A percentile compares a stretch with the other conserved stretches of the same genome.
Evolutionary conservation across 2,329 filamentous ascomycete genomes (phyloP).

Genomic region (Beauveria bassiana): DNA sequence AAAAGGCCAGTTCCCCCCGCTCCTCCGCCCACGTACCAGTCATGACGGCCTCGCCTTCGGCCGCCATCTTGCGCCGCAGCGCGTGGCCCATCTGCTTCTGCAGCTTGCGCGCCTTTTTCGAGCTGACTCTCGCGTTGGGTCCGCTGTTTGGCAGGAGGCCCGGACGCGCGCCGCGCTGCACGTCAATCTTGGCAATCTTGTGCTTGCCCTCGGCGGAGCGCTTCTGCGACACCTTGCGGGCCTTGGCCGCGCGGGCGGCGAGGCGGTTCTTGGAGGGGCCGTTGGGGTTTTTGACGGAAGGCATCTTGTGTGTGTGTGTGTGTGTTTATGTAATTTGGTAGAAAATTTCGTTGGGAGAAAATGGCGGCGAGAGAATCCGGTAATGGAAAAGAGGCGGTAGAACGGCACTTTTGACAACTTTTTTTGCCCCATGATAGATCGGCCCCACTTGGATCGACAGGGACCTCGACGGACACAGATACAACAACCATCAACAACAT

Average conservation of each 20-base stretch:
- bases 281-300: conserved; percentile 53
- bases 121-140: conserved; percentile 41
- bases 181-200: conserved; percentile 35
- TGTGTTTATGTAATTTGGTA: not conserved
- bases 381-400: not conserved
- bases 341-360: not conserved
- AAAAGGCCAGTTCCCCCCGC: too few species aligned
- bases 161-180: conserved; percentile 40
- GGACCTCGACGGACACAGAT: not conserved
- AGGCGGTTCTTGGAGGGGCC: conserved; percentile 46
- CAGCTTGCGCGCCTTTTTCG: conserved; percentile 49
- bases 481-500: too few species aligned
- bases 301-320: conserved; percentile 30
- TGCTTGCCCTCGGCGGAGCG: conserved; percentile 28
- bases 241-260: conserved; percentile 36
- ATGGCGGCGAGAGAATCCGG: not conserved
- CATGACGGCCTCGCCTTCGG: conserved; percentile 42
- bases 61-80: conserved; percentile 43
- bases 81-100: conserved; percentile 46
- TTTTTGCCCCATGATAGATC: conserved; percentile 6
- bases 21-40: conserved; percentile 27
- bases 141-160: conserved; percentile 50
- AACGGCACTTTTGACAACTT: not conserved
- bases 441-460: conserved; percentile 4
- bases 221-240: conserved; percentile 37